These are phyloP conservation scores for Halophytophthora polymorphica DNA, from an alignment of 352 stramenopile species.

Conservation along the genomic window DNA sequence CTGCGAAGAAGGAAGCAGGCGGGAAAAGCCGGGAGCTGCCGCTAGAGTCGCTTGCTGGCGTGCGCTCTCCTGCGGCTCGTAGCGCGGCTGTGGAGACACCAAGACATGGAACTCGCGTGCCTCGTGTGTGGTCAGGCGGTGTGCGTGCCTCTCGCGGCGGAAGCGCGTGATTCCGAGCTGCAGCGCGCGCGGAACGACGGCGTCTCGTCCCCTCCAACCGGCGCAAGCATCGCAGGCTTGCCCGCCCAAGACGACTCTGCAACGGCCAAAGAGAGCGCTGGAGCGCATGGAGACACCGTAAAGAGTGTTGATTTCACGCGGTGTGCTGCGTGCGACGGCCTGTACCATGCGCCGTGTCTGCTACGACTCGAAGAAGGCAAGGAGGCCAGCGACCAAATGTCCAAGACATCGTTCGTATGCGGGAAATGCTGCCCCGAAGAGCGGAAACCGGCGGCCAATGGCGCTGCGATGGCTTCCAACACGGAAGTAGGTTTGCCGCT, in stretches of 20 bases:
- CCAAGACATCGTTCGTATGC: constrained; percentile 20
- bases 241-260: background rate
- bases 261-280: background rate
- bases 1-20: background rate
- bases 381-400: background rate
- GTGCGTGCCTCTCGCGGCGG: constrained; percentile 1
- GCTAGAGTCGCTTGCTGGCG: constrained; percentile 3
- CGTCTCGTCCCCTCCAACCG: background rate
- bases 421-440: constrained; percentile 13
- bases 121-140: constrained; percentile 37
- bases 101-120: constrained; percentile 40
- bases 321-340: constrained; percentile 35
- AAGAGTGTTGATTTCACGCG: constrained; percentile 15
- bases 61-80: constrained; percentile 4
- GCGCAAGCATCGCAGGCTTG: constrained; percentile 6
- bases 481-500: background rate
- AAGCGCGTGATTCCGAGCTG: background rate
- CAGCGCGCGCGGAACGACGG: constrained; percentile 14
- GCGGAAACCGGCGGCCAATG: background rate
- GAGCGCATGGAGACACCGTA: background rate
- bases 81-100: background rate
- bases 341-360: constrained; percentile 44
- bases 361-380: constrained; percentile 1
- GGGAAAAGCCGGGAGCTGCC: no score
- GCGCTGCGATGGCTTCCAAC: background rate